Percentiles rank a stretch among this genome's conserved stretches.
phyloP scores from a whole-genome alignment of 257 asterid species.

The Plectranthus barbatus region DNA sequence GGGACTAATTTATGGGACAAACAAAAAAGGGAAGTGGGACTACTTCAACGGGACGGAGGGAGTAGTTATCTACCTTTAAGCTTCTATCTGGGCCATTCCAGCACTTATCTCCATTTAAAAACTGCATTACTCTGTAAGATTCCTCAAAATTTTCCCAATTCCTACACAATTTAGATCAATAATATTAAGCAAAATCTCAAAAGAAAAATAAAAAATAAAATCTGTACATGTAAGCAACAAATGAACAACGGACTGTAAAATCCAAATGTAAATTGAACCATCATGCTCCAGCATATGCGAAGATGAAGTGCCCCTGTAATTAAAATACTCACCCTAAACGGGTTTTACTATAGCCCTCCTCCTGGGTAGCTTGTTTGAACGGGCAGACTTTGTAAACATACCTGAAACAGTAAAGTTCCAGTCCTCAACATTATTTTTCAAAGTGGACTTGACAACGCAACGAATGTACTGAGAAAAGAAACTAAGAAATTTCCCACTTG shows the following conservation, averaged over 20 bases:
- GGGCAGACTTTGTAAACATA: slow-evolving; percentile 90
- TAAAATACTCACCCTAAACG: slow-evolving; percentile 76
- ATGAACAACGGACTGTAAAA: background rate
- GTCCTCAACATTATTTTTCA: background rate
- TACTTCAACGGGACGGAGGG: too few relatives aligned
- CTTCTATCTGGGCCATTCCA: slow-evolving; percentile 99
- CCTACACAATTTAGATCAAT: slow-evolving; percentile 35
- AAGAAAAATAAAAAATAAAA: background rate
- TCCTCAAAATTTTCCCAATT: slow-evolving; percentile 93
- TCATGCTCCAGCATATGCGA: background rate
- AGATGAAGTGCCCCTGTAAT: background rate
- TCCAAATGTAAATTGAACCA: background rate
- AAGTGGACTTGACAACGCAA: background rate
- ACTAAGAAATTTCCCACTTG: slow-evolving; percentile 43
- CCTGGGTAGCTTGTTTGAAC: slow-evolving; percentile 86
- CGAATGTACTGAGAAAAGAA: slow-evolving; percentile 8
- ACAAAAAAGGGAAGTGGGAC: too few relatives aligned
- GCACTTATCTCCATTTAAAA: slow-evolving; percentile 81
- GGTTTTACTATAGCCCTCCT: slow-evolving; percentile 85
- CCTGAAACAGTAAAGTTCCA: slow-evolving; percentile 37
- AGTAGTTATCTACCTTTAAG: slow-evolving; percentile 49
- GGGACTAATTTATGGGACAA: too few relatives aligned
- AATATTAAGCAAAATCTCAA: background rate
- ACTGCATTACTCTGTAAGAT: slow-evolving; percentile 59
- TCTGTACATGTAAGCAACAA: slow-evolving; percentile 2